Conservation (phyloP, 805 yeast genomes). For the Yamadazyma phyllophila region DNA sequence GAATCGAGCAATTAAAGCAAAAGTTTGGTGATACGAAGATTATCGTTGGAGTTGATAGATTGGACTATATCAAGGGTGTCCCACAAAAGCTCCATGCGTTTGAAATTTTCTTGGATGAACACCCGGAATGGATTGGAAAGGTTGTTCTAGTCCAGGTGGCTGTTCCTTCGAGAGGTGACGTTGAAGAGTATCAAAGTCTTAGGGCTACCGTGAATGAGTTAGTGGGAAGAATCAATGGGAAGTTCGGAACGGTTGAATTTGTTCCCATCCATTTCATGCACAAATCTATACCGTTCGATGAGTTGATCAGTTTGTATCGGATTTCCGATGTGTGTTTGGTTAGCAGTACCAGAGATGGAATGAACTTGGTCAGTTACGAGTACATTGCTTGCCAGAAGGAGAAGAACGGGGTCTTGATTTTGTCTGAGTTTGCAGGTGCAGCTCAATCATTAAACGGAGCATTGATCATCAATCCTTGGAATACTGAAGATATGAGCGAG, state of each 20-base stretch:
- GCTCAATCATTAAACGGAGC: conserved; percentile 97
- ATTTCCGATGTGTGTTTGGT: conserved; percentile 89
- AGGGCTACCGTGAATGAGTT: conserved; percentile 94
- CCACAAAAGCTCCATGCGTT: conserved; percentile 97
- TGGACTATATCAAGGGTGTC: conserved; percentile 96
- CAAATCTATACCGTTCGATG: conserved; percentile 86
- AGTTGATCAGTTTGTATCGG: conserved; percentile 82
- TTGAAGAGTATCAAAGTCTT: conserved; percentile 92
- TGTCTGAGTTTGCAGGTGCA: conserved; percentile 98
- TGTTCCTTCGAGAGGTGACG: conserved; percentile 96
- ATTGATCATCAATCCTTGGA: conserved; percentile 95
- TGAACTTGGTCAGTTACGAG: conserved; percentile 95
- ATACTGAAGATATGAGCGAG: conserved; percentile 86
- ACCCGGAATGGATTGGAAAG: conserved; percentile 98
- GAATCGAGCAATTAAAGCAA: conserved; percentile 60
- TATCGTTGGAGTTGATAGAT: conserved; percentile 93
- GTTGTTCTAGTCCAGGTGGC: conserved; percentile 95
- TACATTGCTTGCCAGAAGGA: conserved; percentile 93
- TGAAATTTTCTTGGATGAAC: conserved; percentile 85
- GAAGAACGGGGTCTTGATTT: conserved; percentile 78
- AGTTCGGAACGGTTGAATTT: conserved; percentile 94
- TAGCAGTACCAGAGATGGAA: conserved; percentile 94
- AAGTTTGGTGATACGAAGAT: conserved; percentile 77
- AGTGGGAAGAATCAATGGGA: conserved; percentile 95
- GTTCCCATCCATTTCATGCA: conserved; percentile 98